These are phyloP conservation scores for Globisporangium okanoganense DNA, from an alignment of 352 stramenopile genomes.

Conservation along the genomic window DNA sequence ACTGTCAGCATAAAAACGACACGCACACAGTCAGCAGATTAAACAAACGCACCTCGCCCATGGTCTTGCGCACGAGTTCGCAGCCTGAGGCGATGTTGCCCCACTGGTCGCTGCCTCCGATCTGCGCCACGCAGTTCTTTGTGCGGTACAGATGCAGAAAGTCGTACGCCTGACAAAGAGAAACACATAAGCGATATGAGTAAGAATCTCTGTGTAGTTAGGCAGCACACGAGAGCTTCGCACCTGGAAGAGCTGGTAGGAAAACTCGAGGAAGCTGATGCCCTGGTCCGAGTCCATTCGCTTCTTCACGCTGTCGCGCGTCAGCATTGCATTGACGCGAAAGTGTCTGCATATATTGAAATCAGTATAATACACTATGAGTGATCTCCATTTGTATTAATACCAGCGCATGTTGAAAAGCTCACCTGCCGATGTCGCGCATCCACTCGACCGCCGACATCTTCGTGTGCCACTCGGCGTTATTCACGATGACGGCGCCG, in stretches of 20 bases:
- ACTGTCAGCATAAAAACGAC: background rate
- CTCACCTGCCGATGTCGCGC: constrained; percentile 91
- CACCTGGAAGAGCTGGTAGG: constrained; percentile 99
- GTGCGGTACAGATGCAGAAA: constrained; percentile 95
- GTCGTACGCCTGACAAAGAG: constrained; percentile 92
- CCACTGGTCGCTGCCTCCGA: constrained; percentile 99
- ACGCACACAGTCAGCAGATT: constrained; percentile 19
- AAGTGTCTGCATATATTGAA: constrained; percentile 86
- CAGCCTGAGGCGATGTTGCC: constrained; percentile 98
- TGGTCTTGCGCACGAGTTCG: constrained; percentile 93
- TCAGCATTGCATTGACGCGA: constrained; percentile 98
- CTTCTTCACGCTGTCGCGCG: constrained; percentile 97
- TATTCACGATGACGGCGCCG: constrained; percentile 97
- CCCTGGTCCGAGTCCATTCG: constrained; percentile 92
- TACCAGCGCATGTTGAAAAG: background rate
- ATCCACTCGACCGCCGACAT: constrained; percentile 97
- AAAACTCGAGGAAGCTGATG: constrained; percentile 99
- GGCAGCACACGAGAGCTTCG: too few species aligned
- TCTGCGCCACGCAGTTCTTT: constrained; percentile 93
- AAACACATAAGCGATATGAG: background rate
- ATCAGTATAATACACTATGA: background rate
- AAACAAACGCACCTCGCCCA: constrained; percentile 35
- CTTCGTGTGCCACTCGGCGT: constrained; percentile 95
- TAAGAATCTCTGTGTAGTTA: background rate
- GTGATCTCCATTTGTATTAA: background rate